Conservation (phyloP, 2,329 filamentous ascomycete species). For the Cladosporium velox region DNA sequence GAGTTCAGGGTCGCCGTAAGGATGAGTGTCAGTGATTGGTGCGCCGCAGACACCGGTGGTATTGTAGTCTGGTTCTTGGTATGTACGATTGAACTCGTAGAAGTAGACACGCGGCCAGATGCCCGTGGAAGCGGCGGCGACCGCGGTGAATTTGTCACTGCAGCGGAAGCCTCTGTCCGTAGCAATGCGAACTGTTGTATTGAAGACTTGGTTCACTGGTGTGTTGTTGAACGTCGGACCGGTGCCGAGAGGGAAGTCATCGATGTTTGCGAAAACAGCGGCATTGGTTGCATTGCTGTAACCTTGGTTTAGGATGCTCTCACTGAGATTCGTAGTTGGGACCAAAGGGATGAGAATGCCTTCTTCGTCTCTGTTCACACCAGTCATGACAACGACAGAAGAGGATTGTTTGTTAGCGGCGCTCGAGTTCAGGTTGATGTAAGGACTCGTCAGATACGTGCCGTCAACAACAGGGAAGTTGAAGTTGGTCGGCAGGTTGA, state of each 20-base stretch:
- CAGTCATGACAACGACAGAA: constrained; percentile 40
- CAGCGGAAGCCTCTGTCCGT: constrained; percentile 41
- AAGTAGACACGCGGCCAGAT: constrained; percentile 40
- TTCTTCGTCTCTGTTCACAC: constrained; percentile 43
- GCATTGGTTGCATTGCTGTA: neutral
- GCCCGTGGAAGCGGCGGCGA: constrained; percentile 37
- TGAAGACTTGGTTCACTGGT: constrained; percentile 33
- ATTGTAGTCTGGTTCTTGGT: constrained; percentile 34
- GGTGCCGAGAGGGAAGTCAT: constrained; percentile 25
- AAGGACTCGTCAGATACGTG: neutral
- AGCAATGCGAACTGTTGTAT: constrained; percentile 38
- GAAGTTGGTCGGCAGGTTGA: neutral
- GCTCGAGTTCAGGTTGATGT: neutral
- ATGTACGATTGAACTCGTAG: constrained; percentile 47
- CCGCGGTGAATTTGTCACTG: constrained; percentile 40
- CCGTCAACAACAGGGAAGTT: neutral
- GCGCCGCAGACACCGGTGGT: constrained; percentile 34
- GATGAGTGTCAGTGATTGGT: constrained; percentile 32
- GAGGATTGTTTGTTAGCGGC: constrained; percentile 26
- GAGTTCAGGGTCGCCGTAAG: constrained; percentile 39
- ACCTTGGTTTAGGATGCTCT: neutral
- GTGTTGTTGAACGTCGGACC: constrained; percentile 23
- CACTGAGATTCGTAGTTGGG: constrained; percentile 28
- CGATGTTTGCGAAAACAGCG: constrained; percentile 20
- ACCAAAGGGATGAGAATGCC: constrained; percentile 36